These are phyloP conservation scores for Pyrenophora graminea DNA, from an alignment of 2,329 filamentous ascomycete genomes.

Conservation along the genomic window DNA sequence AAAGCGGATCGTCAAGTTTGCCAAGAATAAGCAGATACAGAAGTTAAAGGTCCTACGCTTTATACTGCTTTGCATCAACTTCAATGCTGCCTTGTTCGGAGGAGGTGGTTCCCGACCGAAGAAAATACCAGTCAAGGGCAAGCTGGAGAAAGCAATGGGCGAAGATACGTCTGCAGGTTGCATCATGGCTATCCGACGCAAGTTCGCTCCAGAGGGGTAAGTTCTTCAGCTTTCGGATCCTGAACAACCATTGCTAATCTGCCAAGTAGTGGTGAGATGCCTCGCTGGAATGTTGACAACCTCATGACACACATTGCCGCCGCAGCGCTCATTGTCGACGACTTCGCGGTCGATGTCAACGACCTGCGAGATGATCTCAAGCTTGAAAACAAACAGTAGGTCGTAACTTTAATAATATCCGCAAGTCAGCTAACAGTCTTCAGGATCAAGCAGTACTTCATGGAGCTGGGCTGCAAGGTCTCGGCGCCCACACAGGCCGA, in stretches of 20 bases:
- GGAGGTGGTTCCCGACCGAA: conserved; percentile 46
- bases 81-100: conserved; percentile 48
- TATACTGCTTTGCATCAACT: conserved; percentile 54
- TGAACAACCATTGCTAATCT: conserved; percentile 13
- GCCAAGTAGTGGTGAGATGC: conserved; percentile 56
- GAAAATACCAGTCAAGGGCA: conserved; percentile 63
- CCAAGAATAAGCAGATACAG: conserved; percentile 56
- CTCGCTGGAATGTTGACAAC: conserved; percentile 72
- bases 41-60: conserved; percentile 56
- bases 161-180: conserved; percentile 31
- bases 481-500: conserved; percentile 53
- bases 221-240: neutral
- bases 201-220: conserved; percentile 58
- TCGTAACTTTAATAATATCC: neutral
- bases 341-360: conserved; percentile 72
- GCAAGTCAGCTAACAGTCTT: conserved; percentile 12
- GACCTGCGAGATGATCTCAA: conserved; percentile 72
- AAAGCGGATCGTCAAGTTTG: conserved; percentile 62
- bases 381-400: conserved; percentile 68
- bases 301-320: conserved; percentile 74
- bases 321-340: conserved; percentile 71
- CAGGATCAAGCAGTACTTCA: conserved; percentile 69
- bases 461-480: conserved; percentile 74
- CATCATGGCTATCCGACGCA: conserved; percentile 55
- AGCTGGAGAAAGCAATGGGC: conserved; percentile 67